Evolutionary conservation across 495 filamentous ascomycete genomes (phyloP), one percentile per base, ranked within the genome.

Genomic region (Geoglossum glabrum): DNA sequence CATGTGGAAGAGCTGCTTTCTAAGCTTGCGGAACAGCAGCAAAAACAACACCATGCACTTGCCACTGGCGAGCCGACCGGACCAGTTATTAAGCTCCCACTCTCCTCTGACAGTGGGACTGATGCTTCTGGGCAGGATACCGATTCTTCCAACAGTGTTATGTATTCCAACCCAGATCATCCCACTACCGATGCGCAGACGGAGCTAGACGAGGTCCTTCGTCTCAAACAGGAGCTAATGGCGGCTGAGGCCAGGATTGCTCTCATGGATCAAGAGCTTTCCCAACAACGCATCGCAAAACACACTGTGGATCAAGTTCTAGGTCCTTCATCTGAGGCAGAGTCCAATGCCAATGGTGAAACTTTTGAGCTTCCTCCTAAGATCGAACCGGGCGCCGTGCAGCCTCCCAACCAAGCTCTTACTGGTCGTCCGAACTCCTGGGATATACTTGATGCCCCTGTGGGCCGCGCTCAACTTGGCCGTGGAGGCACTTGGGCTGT

Each of bases 221-320:
- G 77, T 43, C 74, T 93, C 50, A 78, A 79, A 60, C 72, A 77
- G 56, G 84, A 97, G 68, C 76, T 98, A 15, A 79, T 84, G 57
- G 80, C 77, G 61, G 87, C 89, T 25, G 84, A 86, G 61, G 80
- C 77, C 63, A 84, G 81, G 61, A 89, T 98, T 67, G 83, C 80
- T 57, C 75, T 80, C 19, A 84, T 95, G 68, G 86, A 87, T 60
- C 79, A 89, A 58, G 87, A 96, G 68, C 76, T 96, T 57, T 76
- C 83, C 27, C 84, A 90, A 59, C 84, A 75, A 10, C 86, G 87
- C 46, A 79, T 80, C 64, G 81, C 80, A 50, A 85, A 83, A 65
- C 82, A 86, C 64, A 87, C 83, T 15, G 61, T 88, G 50, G 83
- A 88, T 57, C 80, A 87, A 64, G 79, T 79, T 57, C 74, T 88